Base-by-base conservation (phyloP, 2,329 filamentous ascomycete species). In the Dichotomopilus funicola region DNA sequence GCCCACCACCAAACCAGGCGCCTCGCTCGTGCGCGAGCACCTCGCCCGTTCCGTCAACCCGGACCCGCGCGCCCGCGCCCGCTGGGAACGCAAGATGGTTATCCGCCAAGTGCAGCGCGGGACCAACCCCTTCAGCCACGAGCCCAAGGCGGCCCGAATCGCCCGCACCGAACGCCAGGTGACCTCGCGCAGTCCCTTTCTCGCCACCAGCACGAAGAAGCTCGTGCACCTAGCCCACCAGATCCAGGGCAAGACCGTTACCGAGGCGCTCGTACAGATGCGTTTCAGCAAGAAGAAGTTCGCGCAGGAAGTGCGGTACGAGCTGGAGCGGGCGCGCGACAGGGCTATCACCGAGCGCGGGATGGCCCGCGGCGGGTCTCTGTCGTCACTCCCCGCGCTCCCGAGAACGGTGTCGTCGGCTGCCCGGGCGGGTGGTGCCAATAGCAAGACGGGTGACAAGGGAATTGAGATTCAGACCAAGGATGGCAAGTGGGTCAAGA, bases 191-290 rank as follows among this genome's bases (percentile, higher is more conserved):
- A 85, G 71, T 90, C 80, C 86, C 47, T 81, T 82, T 63, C 80
- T 96, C 68, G 86, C 91, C 65, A 96, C 94, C 2, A 90, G 85
- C 49, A 77, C 89, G 61, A 99, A 99, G 83, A 99, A 99, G 76
- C 79, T 99, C 54, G 85, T 87, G 51, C 86, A 88, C 65, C 75
- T 99, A 49, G 86, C 92, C 31, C 83, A 87, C 54, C 94, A 97
- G 74, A 94, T 99, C 67, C 80, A 85, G 2, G 94, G 94, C 62
- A 97, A 96, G 80, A 86, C 86, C n/a, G 78, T 99, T 59, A 90
- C 95, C 56, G 91, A 99, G 38, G 94, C 94, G 11, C 89, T 97
- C 62, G 74, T 88, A 53, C 94, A 99, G 78, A 96, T 99, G 89
- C 83, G 86, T 54, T 97, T 92, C 75, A 92, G 87, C 71, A 89